Base-by-base conservation (phyloP, 768 basidiomycete species). In the Pleurotus citrinopileatus region DNA sequence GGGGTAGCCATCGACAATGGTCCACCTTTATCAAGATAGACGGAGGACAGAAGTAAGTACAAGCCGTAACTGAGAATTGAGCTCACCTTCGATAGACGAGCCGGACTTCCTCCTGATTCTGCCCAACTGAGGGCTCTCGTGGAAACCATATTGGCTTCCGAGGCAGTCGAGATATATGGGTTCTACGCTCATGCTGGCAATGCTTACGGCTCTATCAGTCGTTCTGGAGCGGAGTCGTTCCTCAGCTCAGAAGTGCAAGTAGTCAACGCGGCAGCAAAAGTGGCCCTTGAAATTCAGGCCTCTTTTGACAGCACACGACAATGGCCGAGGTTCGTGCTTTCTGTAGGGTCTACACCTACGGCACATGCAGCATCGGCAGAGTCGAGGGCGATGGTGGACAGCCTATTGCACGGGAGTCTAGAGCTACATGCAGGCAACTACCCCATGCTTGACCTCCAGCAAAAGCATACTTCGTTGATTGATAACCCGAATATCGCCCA, bases 391-490 rank as follows among this genome's bases (percentile, higher is more conserved):
- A 65, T 71, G 40, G 63, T 86, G 17, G 69, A 75, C 5, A 67
- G 73, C 22, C 60, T 70, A 50, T 72, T 91, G 29, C 73, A 83
- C 54, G 86, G 87, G 0, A 67, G 68, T 25, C 73, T 94, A 17
- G 91, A 94, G 67, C 65, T 94, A 52, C 91, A 87, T 69, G 91
- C 89, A 57, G 87, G 87, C 26, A 91, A 91, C 65, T 94, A 94
- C 61, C 84, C 89, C 1, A 78, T 91, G 74, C 74, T 88, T 51
- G 92, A 95, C 68, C 75, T 93, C 28, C 92, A 94, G 68, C 91
- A 94, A 64, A 74, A 86, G 57, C 78, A 89, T 57, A 95, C 92
- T 0, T 75, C 76, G 7, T 71, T 94, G 56, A 77, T 93, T 27
- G 70, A 79, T 17, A 66, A 68, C 20, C 66, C 71, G 0, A 70